These are phyloP conservation scores for Populus alba DNA, from an alignment of 345 rosid genomes.

Conservation along the genomic window DNA sequence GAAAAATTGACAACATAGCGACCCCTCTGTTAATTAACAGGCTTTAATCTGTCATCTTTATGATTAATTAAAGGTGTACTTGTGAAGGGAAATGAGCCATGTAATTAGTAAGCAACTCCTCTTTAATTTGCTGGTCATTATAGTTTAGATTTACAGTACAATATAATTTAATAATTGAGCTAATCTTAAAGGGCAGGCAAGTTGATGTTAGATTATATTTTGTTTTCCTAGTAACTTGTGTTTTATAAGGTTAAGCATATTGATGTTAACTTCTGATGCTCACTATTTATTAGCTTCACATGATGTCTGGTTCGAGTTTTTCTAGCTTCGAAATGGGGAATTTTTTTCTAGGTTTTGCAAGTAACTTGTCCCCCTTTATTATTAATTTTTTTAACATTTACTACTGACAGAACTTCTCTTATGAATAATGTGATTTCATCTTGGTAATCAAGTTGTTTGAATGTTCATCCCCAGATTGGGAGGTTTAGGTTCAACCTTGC, in stretches of 20 bases:
- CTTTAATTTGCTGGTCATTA: constrained; percentile 12
- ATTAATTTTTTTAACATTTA: too few relatives aligned
- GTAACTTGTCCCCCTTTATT: not conserved
- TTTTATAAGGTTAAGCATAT: not conserved
- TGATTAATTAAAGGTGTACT: constrained; percentile 15
- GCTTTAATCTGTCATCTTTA: constrained; percentile 8
- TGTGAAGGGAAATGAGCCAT: constrained; percentile 4
- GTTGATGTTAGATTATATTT: not conserved
- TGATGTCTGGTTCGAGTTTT: not conserved
- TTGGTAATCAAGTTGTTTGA: too few relatives aligned
- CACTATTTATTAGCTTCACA: not conserved
- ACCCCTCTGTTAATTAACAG: not conserved
- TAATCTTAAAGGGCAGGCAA: constrained; percentile 2
- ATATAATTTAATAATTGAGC: too few relatives aligned
- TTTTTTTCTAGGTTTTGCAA: not conserved
- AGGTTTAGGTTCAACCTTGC: too few relatives aligned
- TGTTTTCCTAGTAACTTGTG: constrained; percentile 8
- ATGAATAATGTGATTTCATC: too few relatives aligned
- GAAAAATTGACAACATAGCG: too few relatives aligned
- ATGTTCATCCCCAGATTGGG: too few relatives aligned
- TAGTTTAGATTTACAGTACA: too few relatives aligned
- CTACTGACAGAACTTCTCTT: too few relatives aligned
- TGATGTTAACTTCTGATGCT: not conserved
- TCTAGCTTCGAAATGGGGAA: not conserved
- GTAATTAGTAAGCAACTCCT: constrained; percentile 10